Evolutionary conservation across 148 eudicot genomes (phyloP).

Genomic region (Nyssa sinensis): DNA sequence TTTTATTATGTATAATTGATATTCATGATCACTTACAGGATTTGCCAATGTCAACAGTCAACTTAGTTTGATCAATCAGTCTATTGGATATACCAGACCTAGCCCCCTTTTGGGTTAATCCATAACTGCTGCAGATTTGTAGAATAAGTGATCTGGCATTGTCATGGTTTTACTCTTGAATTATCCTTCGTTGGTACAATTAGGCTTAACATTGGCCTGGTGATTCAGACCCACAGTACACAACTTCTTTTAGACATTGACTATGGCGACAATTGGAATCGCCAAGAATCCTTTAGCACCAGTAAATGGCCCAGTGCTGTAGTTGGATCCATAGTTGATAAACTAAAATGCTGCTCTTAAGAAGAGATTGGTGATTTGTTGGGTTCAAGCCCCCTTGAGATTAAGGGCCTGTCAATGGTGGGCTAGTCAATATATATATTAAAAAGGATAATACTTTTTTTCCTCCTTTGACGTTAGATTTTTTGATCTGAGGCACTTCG

Average conservation of each 20-base stretch:
- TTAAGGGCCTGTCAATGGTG: conserved; percentile 1
- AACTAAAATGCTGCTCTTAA: background rate
- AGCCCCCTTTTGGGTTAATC: background rate
- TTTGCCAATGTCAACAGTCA: background rate
- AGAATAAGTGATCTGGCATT: background rate
- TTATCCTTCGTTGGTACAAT: background rate
- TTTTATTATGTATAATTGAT: background rate
- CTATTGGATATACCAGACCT: background rate
- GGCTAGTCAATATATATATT: background rate
- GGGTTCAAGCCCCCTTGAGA: conserved; percentile 1
- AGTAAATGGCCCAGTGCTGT: background rate
- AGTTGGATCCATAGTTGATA: background rate
- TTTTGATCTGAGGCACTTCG: background rate
- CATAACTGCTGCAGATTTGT: background rate
- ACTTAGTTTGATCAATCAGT: background rate
- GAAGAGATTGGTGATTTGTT: background rate
- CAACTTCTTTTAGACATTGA: background rate
- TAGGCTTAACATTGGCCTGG: background rate
- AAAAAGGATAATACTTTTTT: background rate
- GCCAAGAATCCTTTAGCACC: background rate
- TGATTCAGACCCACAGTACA: background rate
- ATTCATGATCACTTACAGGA: background rate
- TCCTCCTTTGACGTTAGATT: background rate
- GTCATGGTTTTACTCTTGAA: conserved; percentile 9
- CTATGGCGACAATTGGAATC: background rate